Base-by-base conservation (phyloP, 345 rosid species). In the Lepidium aucheri region DNA sequence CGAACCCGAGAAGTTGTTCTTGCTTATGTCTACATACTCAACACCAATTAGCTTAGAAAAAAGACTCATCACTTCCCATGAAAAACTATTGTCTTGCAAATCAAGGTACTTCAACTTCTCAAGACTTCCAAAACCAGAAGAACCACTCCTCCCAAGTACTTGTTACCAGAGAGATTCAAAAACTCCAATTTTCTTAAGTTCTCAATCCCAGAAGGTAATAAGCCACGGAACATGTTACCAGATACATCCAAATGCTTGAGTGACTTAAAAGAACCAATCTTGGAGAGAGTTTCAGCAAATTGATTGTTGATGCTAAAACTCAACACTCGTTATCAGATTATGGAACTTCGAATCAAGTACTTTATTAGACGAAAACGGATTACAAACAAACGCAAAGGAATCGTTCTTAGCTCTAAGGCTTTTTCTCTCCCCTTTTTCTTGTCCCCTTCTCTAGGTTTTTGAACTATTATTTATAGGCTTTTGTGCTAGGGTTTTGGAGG, bases 1-100 rank as follows among this genome's bases (percentile, higher is more conserved):
- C 24, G 88, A 82, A 69, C 96, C 98, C 2, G 86, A 78, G 60
- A 92, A 86, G 53, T 68, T 71, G 56, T 92, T 92, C 74, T 78
- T 69, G 82, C 96, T 87, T 9, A 89, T 76, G 54, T 92, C 95
- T 2, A 84, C 80, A 63, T 85, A 74, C 9, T 66, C 78, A 51
- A 82, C 82, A 49, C 65, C 50, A 10, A 55, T 86, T 42, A 92
- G 75, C 47, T 78, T 81, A 7, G 84, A 76, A 20, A 91, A 65
- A 57, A 92, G 73, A 68, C 76, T 53, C 86, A 86, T 85, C 22
- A 83, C 77, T 76, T 87, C 89, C 70, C 96, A 95, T 7, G 84
- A 77, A 68, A 89, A 86, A 46, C 75, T 60, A 74, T 91, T 89
- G 14, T 72, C 74, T 34, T 75, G 68, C 76, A 85, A 80, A 78